Evolutionary conservation across 2,329 filamentous ascomycete species (phyloP).

Genomic region (Pseudocercospora fijiensis): DNA sequence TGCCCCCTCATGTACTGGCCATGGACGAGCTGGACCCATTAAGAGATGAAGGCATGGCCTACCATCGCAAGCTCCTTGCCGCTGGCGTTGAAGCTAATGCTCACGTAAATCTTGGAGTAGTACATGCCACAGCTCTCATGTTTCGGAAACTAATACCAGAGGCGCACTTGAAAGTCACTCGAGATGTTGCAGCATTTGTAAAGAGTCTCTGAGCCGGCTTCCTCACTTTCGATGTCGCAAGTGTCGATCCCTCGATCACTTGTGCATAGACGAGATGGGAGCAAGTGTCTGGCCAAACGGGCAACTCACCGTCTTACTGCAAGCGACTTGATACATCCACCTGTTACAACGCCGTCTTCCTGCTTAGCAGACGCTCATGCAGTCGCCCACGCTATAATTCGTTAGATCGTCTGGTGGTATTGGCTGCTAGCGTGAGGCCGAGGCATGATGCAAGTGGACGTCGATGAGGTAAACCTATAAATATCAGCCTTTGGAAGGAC

Average conservation of each 20-base stretch:
- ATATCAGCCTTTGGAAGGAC: neutral
- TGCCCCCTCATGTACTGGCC: conserved; percentile 32
- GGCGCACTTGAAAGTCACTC: conserved; percentile 26
- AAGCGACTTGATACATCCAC: neutral
- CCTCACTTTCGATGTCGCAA: neutral
- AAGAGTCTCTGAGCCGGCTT: conserved; percentile 22
- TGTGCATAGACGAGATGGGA: too few relatives aligned
- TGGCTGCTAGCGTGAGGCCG: neutral
- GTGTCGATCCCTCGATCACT: neutral
- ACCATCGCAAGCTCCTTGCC: conserved; percentile 29
- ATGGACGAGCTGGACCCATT: conserved; percentile 38
- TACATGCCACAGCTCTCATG: conserved; percentile 28
- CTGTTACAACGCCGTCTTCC: neutral
- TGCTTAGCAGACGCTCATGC: neutral
- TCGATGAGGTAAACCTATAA: neutral
- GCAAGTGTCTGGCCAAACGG: neutral
- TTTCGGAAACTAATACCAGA: conserved; percentile 34
- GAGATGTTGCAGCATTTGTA: conserved; percentile 31
- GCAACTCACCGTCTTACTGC: neutral
- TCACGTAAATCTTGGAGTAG: conserved; percentile 31
- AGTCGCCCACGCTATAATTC: neutral
- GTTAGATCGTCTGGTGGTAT: neutral
- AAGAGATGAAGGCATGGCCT: conserved; percentile 36
- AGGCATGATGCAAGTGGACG: conserved; percentile 5
- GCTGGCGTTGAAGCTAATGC: conserved; percentile 32